A percentile compares a stretch with the other conserved stretches of the same genome.
Conservation (phyloP, 345 rosid species). For the Eucalyptus erythrocorys region DNA sequence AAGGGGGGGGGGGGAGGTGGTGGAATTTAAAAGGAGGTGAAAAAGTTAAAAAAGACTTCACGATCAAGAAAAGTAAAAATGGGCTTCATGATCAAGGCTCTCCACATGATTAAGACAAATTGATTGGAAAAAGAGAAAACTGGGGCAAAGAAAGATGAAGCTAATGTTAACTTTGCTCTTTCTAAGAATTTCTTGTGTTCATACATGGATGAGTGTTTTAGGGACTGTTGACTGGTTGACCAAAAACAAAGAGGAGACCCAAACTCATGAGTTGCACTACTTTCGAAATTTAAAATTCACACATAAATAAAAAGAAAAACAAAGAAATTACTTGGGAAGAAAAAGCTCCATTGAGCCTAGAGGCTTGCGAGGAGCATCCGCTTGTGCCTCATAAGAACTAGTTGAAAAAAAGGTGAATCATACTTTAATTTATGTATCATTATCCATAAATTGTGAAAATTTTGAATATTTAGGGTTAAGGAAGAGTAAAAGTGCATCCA, state of each 20-base stretch:
- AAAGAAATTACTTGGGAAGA: not conserved
- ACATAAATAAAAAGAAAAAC: not conserved
- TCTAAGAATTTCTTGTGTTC: not conserved
- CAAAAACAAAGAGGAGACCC: accelerated
- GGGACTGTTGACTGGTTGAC: not conserved
- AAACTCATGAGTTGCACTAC: not conserved
- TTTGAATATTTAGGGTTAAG: not conserved
- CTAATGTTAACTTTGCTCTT: not conserved
- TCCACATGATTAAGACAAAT: not conserved
- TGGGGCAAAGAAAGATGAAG: not conserved
- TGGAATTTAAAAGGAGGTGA: not conserved
- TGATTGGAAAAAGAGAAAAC: not conserved
- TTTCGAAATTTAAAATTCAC: not conserved
- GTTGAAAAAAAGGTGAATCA: not conserved
- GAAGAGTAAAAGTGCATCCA: not conserved
- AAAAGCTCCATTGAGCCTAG: not conserved
- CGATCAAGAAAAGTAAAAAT: accelerated
- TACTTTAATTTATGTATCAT: not conserved
- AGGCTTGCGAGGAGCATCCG: not conserved
- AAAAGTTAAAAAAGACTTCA: not conserved
- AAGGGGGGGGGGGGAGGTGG: not conserved
- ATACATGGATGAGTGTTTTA: not conserved
- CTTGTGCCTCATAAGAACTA: not conserved
- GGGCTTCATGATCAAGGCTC: not conserved
- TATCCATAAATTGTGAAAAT: not conserved